These are phyloP conservation scores for Talaromyces thailandensis DNA, from an alignment of 495 filamentous ascomycete species.

Conservation along the genomic window DNA sequence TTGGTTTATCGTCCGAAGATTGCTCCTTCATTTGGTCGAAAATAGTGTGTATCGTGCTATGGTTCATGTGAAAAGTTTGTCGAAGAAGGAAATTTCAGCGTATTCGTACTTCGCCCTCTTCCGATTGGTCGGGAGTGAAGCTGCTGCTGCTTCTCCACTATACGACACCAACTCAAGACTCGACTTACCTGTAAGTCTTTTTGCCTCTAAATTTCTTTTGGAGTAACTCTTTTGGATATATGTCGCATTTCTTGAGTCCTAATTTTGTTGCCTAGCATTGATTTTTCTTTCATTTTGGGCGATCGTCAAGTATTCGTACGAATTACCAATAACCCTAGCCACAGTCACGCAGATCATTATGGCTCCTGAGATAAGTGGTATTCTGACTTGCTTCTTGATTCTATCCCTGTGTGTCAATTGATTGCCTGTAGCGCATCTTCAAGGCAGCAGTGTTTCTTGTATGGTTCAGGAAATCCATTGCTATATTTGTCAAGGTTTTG, in stretches of 20 bases:
- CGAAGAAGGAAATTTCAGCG: not conserved
- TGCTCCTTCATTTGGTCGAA: not conserved
- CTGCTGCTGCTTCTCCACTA: not conserved
- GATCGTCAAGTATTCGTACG: not conserved
- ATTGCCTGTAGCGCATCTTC: not conserved
- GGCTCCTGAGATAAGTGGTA: not conserved
- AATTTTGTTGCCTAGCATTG: not conserved
- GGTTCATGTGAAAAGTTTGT: no score
- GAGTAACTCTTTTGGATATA: not conserved
- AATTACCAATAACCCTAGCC: not conserved
- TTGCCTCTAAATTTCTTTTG: not conserved
- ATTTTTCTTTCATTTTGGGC: not conserved
- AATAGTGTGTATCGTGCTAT: no score
- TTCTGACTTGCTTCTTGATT: not conserved
- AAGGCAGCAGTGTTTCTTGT: not conserved
- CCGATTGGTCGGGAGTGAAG: not conserved
- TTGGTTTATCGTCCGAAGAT: not conserved
- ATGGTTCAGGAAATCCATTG: not conserved
- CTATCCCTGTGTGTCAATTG: not conserved
- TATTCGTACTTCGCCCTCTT: not conserved
- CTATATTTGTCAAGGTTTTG: not conserved
- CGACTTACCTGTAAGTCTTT: not conserved
- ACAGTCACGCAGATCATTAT: not conserved
- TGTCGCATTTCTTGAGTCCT: not conserved
- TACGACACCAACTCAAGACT: not conserved